Evolutionary conservation across 1,139 yeast species (phyloP).

Genomic region (Suhomyces guaymorum): DNA sequence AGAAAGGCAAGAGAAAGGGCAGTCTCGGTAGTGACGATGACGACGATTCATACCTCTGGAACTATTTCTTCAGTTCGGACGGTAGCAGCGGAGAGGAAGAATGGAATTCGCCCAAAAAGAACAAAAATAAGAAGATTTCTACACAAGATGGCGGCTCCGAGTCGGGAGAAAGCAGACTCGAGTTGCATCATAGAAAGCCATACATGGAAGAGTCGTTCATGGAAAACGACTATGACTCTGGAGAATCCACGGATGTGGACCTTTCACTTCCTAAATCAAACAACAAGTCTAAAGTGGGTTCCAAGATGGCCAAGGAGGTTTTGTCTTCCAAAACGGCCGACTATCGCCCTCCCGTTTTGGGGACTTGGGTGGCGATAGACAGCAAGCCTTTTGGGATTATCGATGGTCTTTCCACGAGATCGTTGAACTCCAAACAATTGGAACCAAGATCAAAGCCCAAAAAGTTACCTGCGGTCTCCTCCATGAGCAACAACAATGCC

Average conservation of each 20-base stretch:
- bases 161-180: constrained; percentile 2
- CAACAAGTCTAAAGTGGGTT: constrained; percentile 55
- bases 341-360: constrained; percentile 86
- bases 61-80: constrained; percentile 52
- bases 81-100: constrained; percentile 31
- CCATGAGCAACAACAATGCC: constrained; percentile 4
- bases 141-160: constrained; percentile 4
- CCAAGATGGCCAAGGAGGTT: constrained; percentile 84
- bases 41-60: constrained; percentile 57
- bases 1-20: constrained; percentile 16
- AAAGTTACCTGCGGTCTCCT: constrained; percentile 17
- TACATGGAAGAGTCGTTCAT: constrained; percentile 13
- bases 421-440: constrained; percentile 40
- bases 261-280: constrained; percentile 67
- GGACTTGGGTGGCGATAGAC: constrained; percentile 84
- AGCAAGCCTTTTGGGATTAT: constrained; percentile 88
- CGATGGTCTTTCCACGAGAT: constrained; percentile 88
- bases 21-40: constrained; percentile 45
- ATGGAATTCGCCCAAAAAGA: constrained; percentile 8
- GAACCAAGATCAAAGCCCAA: constrained; percentile 24
- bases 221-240: constrained; percentile 47
- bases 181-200: constrained; percentile 6
- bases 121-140: no score
- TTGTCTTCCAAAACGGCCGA: constrained; percentile 81
- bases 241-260: constrained; percentile 94